Conservation (phyloP, 2,329 filamentous ascomycete species). For the Diaporthe sp. region DNA sequence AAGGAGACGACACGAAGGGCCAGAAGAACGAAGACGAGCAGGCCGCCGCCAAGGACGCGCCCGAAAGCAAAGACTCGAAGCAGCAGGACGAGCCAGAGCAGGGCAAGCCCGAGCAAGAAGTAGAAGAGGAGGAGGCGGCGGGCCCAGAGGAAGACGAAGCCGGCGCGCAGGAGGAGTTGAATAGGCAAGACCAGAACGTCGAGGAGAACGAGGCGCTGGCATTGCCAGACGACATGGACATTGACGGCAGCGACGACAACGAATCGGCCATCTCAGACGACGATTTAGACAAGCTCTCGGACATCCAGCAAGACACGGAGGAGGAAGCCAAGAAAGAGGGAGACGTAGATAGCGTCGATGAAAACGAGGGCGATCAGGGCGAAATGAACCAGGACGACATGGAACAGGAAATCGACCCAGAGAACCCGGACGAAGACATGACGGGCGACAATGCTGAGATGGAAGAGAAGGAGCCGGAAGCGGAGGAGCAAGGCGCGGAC, state of each 20-base stretch:
- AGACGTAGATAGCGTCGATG: conserved; percentile 47
- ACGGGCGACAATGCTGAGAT: conserved; percentile 39
- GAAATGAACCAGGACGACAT: conserved; percentile 74
- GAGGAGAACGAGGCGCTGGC: conserved; percentile 47
- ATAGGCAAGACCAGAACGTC: conserved; percentile 71
- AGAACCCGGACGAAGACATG: conserved; percentile 38
- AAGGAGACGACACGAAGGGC: conserved; percentile 79
- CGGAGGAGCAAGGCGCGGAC: conserved; percentile 50
- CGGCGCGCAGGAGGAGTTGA: conserved; percentile 67
- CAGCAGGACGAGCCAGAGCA: conserved; percentile 60
- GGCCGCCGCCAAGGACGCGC: conserved; percentile 70
- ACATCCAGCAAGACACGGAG: conserved; percentile 51
- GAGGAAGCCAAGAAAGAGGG: conserved; percentile 46
- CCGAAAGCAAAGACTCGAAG: conserved; percentile 55
- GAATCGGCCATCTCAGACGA: conserved; percentile 39
- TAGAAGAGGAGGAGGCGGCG: conserved; percentile 57
- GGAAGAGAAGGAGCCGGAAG: conserved; percentile 47
- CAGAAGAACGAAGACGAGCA: conserved; percentile 76
- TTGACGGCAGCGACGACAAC: conserved; percentile 48
- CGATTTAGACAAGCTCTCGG: conserved; percentile 59
- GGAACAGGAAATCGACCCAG: conserved; percentile 61
- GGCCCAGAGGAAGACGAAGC: conserved; percentile 71
- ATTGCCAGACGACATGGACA: conserved; percentile 49
- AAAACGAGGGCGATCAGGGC: conserved; percentile 57
- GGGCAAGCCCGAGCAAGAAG: conserved; percentile 54